Evolutionary conservation across 306 rosid species (phyloP).

Genomic region (Trichosanthes truncata): DNA sequence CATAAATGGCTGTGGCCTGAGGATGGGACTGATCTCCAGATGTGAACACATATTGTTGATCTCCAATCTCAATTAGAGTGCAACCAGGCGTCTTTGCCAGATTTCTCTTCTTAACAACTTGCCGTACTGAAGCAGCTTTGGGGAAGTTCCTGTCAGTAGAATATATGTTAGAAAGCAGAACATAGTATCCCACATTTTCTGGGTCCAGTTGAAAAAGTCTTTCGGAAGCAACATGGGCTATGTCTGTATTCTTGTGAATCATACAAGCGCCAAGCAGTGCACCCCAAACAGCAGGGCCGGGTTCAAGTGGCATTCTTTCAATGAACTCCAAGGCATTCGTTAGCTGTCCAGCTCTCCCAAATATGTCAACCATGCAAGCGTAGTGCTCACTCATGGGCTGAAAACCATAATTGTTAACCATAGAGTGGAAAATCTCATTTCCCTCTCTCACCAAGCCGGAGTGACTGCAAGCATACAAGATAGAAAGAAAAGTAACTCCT

Average conservation of each 20-base stretch:
- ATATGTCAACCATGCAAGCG: constrained; percentile 96
- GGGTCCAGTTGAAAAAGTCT: constrained; percentile 73
- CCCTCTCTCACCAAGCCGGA: constrained; percentile 86
- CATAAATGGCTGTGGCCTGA: constrained; percentile 54
- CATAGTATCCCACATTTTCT: constrained; percentile 66
- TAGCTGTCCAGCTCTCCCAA: constrained; percentile 81
- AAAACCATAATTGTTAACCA: constrained; percentile 56
- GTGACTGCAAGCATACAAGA: constrained; percentile 92
- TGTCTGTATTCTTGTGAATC: constrained; percentile 64
- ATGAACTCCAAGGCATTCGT: constrained; percentile 69
- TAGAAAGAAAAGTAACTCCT: constrained; percentile 67
- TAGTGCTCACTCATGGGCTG: constrained; percentile 74
- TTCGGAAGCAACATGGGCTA: constrained; percentile 70
- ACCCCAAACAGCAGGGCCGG: constrained; percentile 90
- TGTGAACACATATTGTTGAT: constrained; percentile 56
- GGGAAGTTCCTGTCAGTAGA: constrained; percentile 75
- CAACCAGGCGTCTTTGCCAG: constrained; percentile 82
- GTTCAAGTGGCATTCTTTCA: constrained; percentile 63
- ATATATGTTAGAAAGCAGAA: constrained; percentile 75
- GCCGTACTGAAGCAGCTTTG: constrained; percentile 82
- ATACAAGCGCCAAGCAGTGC: constrained; percentile 85
- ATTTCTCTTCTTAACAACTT: constrained; percentile 60
- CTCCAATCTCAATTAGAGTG: constrained; percentile 77
- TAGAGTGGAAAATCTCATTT: constrained; percentile 50
- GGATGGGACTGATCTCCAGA: constrained; percentile 81